phyloP scores from a whole-genome alignment of 306 rosid genomes.

The Malus asiatica region DNA sequence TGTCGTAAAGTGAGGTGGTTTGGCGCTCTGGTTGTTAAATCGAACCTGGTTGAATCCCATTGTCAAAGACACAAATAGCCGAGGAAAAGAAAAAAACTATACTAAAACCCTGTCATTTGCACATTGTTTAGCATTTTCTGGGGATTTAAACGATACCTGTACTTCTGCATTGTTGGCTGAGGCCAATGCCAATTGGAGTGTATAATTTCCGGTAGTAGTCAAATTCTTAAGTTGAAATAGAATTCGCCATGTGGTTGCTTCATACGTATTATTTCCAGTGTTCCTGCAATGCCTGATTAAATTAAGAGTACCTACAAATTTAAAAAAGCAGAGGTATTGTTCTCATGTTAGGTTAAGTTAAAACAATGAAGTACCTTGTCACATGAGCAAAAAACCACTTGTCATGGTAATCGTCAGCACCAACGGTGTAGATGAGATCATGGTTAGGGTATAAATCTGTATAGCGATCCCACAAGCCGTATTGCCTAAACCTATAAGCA shows the following conservation, averaged over 20 bases:
- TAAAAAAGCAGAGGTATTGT: background rate
- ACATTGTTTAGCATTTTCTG: background rate
- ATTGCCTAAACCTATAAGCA: constrained; percentile 46
- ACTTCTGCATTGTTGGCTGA: constrained; percentile 26
- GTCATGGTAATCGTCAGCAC: constrained; percentile 6
- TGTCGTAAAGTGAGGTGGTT: constrained; percentile 22
- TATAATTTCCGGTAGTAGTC: constrained; percentile 33
- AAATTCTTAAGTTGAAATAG: constrained; percentile 28
- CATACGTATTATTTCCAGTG: constrained; percentile 12
- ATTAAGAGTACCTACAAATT: background rate
- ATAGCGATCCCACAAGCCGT: constrained; percentile 53
- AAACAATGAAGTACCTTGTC: background rate
- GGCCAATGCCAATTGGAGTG: constrained; percentile 69
- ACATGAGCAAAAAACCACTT: constrained; percentile 57
- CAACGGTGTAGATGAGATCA: constrained; percentile 36
- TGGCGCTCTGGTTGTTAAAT: constrained; percentile 21
- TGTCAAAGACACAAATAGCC: background rate
- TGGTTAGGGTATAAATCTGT: constrained; percentile 25
- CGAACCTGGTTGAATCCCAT: constrained; percentile 41
- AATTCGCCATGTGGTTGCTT: constrained; percentile 67
- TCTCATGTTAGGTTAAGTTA: background rate
- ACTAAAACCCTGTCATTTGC: background rate
- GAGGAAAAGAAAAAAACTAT: background rate
- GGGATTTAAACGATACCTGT: background rate
- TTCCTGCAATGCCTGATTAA: constrained; percentile 23